These are phyloP conservation scores for Alternaria sp. DNA, from an alignment of 2,329 filamentous ascomycete species.

Conservation along the genomic window DNA sequence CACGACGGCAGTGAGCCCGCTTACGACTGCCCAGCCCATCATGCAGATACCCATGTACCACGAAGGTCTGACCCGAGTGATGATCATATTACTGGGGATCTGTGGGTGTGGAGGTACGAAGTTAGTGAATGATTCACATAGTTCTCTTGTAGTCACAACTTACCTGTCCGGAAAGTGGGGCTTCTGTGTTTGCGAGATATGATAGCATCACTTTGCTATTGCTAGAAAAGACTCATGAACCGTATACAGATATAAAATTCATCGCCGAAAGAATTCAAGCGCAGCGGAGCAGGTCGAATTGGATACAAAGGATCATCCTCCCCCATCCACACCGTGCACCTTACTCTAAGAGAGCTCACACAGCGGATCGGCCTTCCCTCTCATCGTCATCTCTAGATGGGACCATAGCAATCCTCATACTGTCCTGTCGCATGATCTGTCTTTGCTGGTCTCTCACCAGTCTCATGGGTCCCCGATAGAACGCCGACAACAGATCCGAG, in stretches of 20 bases:
- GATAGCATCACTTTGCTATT: background rate
- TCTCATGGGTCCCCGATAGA: conserved; percentile 43
- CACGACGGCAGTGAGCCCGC: conserved; percentile 35
- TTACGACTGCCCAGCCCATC: conserved; percentile 42
- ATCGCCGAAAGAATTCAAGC: background rate
- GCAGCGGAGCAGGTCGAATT: background rate
- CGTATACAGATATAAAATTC: background rate
- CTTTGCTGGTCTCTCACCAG: conserved; percentile 40
- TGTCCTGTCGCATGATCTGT: conserved; percentile 31
- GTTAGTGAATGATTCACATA: too few species aligned
- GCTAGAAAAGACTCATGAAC: background rate
- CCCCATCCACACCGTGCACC: background rate
- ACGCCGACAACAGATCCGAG: conserved; percentile 36
- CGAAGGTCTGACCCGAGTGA: conserved; percentile 13
- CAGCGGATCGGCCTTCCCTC: background rate
- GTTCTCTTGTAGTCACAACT: too few species aligned
- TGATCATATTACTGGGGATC: background rate
- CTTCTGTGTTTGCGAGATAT: background rate
- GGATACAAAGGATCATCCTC: background rate
- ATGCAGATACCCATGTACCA: conserved; percentile 45
- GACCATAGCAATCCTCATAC: conserved; percentile 19
- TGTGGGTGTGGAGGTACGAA: too few species aligned
- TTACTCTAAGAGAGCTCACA: background rate
- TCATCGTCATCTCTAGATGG: background rate
- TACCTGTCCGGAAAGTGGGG: background rate